Percentiles rank a stretch among this genome's conserved stretches.
Evolutionary conservation across 2,329 filamentous ascomycete species (phyloP).

Genomic region (Pseudogymnoascus sp.): DNA sequence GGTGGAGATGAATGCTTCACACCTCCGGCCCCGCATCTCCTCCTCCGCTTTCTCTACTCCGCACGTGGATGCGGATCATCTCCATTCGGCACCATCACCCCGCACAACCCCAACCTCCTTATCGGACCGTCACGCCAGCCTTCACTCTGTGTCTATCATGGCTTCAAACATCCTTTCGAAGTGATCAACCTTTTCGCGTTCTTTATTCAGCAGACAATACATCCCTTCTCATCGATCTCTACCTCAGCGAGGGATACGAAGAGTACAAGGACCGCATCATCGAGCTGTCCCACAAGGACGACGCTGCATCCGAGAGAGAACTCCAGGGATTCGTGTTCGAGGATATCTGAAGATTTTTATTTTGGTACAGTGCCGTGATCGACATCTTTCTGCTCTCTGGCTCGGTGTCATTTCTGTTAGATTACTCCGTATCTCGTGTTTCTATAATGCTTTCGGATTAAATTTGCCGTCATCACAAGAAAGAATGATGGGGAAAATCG

Average conservation of each 20-base stretch:
- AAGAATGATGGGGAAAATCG: neutral
- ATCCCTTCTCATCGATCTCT: conserved; percentile 43
- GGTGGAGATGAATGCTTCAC: neutral
- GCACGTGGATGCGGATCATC: neutral
- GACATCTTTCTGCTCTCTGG: neutral
- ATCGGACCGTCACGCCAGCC: conserved; percentile 1
- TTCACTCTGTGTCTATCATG: neutral
- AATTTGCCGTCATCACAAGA: neutral
- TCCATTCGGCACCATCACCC: neutral
- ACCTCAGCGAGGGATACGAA: conserved; percentile 41
- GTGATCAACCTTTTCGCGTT: neutral
- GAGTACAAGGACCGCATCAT: conserved; percentile 43
- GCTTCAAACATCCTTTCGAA: neutral
- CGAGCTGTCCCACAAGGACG: conserved; percentile 38
- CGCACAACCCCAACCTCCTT: neutral
- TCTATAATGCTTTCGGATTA: neutral
- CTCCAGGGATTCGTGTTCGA: conserved; percentile 46
- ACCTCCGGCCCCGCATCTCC: too few species aligned
- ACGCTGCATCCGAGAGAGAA: conserved; percentile 35
- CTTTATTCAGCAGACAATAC: neutral
- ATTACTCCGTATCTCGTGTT: neutral
- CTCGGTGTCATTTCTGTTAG: neutral
- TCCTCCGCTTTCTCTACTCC: neutral
- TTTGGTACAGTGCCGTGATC: neutral
- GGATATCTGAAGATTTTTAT: conserved; percentile 27